These are phyloP conservation scores for Pyrus bretschneideri DNA, from an alignment of 306 rosid species.

Conservation along the genomic window DNA sequence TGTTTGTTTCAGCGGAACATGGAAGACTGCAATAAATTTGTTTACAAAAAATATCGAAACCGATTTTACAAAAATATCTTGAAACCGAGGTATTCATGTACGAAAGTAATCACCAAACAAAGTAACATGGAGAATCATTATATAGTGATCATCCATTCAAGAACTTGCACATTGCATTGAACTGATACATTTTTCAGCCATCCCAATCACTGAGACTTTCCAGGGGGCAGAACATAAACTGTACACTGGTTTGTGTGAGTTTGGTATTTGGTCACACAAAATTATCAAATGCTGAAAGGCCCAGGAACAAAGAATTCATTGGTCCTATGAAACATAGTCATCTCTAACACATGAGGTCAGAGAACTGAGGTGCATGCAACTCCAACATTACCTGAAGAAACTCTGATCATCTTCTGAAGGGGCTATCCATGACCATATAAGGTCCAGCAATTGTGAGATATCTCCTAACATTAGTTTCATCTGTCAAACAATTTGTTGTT, in stretches of 20 bases:
- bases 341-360: neutral
- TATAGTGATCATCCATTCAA: neutral
- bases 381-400: conserved; percentile 53
- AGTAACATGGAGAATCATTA: neutral
- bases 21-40: neutral
- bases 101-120: neutral
- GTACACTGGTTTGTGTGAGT: neutral
- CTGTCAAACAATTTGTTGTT: conserved; percentile 35
- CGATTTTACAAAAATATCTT: neutral
- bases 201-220: neutral
- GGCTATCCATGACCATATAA: conserved; percentile 97
- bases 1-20: neutral
- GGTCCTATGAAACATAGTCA: neutral
- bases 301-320: neutral
- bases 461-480: conserved; percentile 88
- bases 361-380: conserved; percentile 18
- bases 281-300: conserved; percentile 1
- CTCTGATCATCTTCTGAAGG: conserved; percentile 73
- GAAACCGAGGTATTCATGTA: neutral
- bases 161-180: neutral
- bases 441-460: conserved; percentile 78
- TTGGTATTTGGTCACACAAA: neutral
- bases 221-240: neutral
- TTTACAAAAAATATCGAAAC: neutral
- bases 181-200: neutral